Percentiles rank a stretch among this genome's conserved stretches.
Conservation (phyloP, 2,329 filamentous ascomycete species). For the Thielaviopsis populi region DNA sequence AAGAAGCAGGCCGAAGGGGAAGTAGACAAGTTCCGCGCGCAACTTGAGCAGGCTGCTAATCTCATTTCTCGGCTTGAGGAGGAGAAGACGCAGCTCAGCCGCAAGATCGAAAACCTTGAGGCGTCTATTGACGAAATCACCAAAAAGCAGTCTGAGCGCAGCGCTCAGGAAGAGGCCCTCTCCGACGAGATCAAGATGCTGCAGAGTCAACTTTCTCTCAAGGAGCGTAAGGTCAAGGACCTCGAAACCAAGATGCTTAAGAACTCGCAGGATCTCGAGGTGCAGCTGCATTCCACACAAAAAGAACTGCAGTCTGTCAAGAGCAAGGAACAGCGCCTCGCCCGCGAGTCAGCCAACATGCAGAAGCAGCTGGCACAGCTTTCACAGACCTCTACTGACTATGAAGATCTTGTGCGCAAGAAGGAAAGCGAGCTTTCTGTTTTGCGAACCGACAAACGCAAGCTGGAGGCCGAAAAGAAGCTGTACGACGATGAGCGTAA, state of each 20-base stretch:
- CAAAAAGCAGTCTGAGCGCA: slow-evolving; percentile 54
- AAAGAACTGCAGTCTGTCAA: slow-evolving; percentile 67
- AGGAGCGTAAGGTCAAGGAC: slow-evolving; percentile 80
- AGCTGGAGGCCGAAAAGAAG: slow-evolving; percentile 65
- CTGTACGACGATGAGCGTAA: slow-evolving; percentile 66
- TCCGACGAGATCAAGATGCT: slow-evolving; percentile 80
- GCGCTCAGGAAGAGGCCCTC: slow-evolving; percentile 59
- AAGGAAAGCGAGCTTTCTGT: slow-evolving; percentile 89
- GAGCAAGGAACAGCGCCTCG: slow-evolving; percentile 58
- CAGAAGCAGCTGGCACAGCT: slow-evolving; percentile 76
- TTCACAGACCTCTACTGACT: slow-evolving; percentile 82
- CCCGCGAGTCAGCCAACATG: slow-evolving; percentile 66
- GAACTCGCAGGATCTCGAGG: slow-evolving; percentile 74
- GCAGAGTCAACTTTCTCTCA: slow-evolving; percentile 73
- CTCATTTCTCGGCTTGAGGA: slow-evolving; percentile 75
- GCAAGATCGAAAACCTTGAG: slow-evolving; percentile 55
- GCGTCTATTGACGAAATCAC: slow-evolving; percentile 55
- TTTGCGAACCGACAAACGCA: slow-evolving; percentile 70
- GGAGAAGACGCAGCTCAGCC: slow-evolving; percentile 63
- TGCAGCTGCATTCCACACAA: slow-evolving; percentile 62
- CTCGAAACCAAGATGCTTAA: slow-evolving; percentile 71
- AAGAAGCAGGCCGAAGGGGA: slow-evolving; percentile 83
- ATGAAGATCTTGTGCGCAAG: slow-evolving; percentile 80
- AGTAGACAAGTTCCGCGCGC: slow-evolving; percentile 58
- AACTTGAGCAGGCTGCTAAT: slow-evolving; percentile 80